These are phyloP conservation scores for Debaryomyces castellii DNA, from an alignment of 805 yeast species.

Conservation along the genomic window DNA sequence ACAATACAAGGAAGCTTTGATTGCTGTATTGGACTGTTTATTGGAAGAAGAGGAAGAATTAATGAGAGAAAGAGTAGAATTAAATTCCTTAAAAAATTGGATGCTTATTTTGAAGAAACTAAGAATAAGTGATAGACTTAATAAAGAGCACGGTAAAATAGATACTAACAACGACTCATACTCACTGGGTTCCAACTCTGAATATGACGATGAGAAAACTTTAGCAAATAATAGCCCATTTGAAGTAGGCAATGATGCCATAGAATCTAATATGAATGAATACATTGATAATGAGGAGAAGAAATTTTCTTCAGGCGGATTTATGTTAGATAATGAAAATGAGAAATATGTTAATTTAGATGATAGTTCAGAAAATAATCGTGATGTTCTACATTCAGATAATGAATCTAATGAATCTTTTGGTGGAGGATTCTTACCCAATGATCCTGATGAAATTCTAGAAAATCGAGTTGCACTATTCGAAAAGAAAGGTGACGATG, in stretches of 20 bases:
- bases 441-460: neutral
- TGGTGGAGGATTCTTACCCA: neutral
- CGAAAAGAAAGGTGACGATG: neutral
- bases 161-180: too few relatives aligned
- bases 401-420: too few relatives aligned
- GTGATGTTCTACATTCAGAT: too few relatives aligned
- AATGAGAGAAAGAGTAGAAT: conserved; percentile 41
- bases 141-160: conserved; percentile 48
- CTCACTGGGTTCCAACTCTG: too few relatives aligned
- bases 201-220: too few relatives aligned
- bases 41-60: conserved; percentile 50
- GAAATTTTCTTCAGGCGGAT: conserved; percentile 2
- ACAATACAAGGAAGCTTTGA: conserved; percentile 61
- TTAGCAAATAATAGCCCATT: too few relatives aligned
- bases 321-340: conserved; percentile 1
- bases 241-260: too few relatives aligned
- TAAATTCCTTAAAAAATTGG: conserved; percentile 55
- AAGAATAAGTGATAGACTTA: conserved; percentile 46
- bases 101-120: conserved; percentile 50
- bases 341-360: too few relatives aligned
- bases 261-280: too few relatives aligned
- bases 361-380: too few relatives aligned
- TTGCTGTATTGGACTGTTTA: conserved; percentile 48
- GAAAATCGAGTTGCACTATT: neutral
- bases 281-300: neutral